A percentile compares a stretch with the other conserved stretches of the same genome.
Conservation (phyloP, 2,329 filamentous ascomycete species). For the Aspergillus pseudoglaucus region DNA sequence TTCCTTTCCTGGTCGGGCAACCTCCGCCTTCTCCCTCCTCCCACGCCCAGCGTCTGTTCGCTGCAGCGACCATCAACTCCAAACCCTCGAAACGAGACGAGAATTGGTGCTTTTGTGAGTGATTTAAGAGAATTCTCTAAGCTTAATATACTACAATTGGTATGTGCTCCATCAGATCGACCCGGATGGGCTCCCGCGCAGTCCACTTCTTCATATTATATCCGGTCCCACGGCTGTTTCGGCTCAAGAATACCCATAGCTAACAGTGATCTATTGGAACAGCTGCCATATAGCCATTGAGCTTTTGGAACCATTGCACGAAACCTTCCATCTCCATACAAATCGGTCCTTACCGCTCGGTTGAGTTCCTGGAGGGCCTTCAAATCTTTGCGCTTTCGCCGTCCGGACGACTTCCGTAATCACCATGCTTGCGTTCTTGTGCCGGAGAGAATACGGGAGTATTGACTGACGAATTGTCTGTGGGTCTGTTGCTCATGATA, state of each 20-base stretch:
- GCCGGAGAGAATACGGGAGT: background rate
- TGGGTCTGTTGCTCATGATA: background rate
- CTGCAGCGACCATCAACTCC: too few relatives aligned
- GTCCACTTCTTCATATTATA: background rate
- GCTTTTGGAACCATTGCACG: background rate
- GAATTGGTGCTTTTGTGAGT: too few relatives aligned
- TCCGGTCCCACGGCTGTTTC: background rate
- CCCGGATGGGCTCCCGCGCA: background rate
- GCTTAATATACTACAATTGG: background rate
- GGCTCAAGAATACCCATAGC: background rate
- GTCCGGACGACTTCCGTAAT: slow-evolving; percentile 16
- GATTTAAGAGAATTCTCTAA: background rate
- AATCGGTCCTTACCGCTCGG: background rate
- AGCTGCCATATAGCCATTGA: background rate
- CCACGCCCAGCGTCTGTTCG: background rate
- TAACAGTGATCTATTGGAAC: too few relatives aligned
- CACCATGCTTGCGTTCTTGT: background rate
- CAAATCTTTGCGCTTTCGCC: background rate
- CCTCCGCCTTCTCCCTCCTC: background rate
- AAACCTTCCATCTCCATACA: background rate
- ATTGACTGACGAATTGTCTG: background rate
- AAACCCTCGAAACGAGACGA: too few relatives aligned
- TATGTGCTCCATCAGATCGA: background rate
- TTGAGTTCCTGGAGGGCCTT: background rate
- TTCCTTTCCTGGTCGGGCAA: background rate